These are phyloP conservation scores for Coffea canephora DNA, from an alignment of 257 asterid species.

Conservation along the genomic window DNA sequence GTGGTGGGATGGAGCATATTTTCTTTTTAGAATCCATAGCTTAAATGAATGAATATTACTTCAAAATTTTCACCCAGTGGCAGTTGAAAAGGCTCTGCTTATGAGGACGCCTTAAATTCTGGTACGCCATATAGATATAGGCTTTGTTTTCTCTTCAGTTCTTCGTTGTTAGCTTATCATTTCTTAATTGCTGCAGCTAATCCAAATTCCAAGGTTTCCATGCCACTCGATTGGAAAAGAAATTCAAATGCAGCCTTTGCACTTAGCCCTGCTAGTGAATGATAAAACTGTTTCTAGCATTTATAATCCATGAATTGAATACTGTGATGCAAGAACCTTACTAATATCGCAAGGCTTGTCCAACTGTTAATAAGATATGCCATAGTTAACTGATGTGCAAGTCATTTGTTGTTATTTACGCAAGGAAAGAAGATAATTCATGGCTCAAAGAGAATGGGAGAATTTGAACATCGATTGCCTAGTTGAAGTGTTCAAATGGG, in stretches of 20 bases:
- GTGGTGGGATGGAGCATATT: not conserved
- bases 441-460: constrained; percentile 5
- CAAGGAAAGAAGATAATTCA: not conserved
- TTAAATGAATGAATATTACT: not conserved
- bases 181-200: constrained; percentile 5
- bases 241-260: not conserved
- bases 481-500: constrained; percentile 15
- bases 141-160: not conserved
- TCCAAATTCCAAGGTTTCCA: not conserved
- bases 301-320: not conserved
- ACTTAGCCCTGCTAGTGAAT: not conserved
- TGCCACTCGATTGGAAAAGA: not conserved
- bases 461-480: constrained; percentile 12
- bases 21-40: not conserved
- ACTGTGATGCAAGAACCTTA: not conserved
- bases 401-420: not conserved
- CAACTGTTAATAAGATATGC: not conserved
- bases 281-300: not conserved
- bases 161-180: not conserved
- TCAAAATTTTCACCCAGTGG: not conserved
- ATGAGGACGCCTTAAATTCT: not conserved
- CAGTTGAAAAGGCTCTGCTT: not conserved
- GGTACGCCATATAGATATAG: not conserved
- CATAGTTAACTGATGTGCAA: not conserved
- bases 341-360: not conserved